Percentiles rank a stretch among this genome's conserved stretches.
Conservation (phyloP, 2,329 filamentous ascomycete genomes). For the Monosporascus cannonballus region DNA sequence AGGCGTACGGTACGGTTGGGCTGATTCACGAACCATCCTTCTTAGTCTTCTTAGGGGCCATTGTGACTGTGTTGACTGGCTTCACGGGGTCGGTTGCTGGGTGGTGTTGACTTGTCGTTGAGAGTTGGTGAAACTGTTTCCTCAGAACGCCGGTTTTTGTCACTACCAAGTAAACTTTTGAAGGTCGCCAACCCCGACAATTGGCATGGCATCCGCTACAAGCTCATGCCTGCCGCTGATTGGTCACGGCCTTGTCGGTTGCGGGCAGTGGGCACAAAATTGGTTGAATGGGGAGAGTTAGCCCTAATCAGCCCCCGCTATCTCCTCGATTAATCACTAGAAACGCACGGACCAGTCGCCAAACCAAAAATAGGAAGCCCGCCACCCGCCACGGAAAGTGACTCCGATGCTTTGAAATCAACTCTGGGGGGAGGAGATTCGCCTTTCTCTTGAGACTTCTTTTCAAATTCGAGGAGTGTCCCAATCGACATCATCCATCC, state of each 20-base stretch:
- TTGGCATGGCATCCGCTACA: background rate
- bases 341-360: conserved; percentile 1
- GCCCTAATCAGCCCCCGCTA: conserved; percentile 27
- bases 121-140: background rate
- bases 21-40: conserved; percentile 51
- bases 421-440: conserved; percentile 25
- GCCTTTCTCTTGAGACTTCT: conserved; percentile 11
- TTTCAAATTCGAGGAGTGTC: conserved; percentile 27
- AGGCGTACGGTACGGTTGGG: too few species aligned
- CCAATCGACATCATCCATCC: conserved; percentile 25
- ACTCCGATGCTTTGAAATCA: conserved; percentile 50
- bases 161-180: too few species aligned
- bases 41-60: conserved; percentile 73
- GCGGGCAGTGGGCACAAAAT: background rate
- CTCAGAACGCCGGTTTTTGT: too few species aligned
- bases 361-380: background rate
- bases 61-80: conserved; percentile 45
- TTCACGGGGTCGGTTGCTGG: conserved; percentile 6
- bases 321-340: background rate
- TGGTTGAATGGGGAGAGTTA: conserved; percentile 8
- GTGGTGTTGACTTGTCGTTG: conserved; percentile 19
- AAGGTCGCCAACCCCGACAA: too few species aligned
- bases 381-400: conserved; percentile 4
- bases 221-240: background rate
- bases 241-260: background rate